Evolutionary conservation across 164 flowering plant species (phyloP).

Genomic region (Tinospora cordifolia): DNA sequence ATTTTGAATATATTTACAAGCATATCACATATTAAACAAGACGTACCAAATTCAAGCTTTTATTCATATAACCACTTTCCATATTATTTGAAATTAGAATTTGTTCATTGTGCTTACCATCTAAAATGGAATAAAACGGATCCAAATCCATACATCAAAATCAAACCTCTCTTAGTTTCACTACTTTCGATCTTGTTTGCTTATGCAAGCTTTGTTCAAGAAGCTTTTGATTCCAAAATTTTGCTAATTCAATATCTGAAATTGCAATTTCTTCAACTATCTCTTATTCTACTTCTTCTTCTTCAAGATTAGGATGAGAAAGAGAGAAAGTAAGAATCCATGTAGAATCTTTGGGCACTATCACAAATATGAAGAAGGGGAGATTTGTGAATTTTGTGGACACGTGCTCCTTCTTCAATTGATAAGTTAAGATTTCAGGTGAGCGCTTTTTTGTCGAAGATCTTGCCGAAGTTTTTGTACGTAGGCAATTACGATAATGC

Average conservation of each 20-base stretch:
- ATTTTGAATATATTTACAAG: too few relatives aligned
- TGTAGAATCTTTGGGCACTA: constrained; percentile 94
- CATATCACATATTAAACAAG: too few relatives aligned
- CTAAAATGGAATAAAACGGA: too few relatives aligned
- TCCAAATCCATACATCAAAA: too few relatives aligned
- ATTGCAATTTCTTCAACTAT: too few relatives aligned
- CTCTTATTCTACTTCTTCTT: not conserved
- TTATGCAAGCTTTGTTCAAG: too few relatives aligned
- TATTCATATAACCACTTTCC: too few relatives aligned
- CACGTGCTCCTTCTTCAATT: constrained; percentile 49
- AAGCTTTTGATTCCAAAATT: not conserved
- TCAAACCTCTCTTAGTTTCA: too few relatives aligned
- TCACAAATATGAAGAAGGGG: constrained; percentile 94
- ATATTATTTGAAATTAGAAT: too few relatives aligned
- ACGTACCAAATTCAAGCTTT: too few relatives aligned
- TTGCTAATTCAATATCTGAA: not conserved
- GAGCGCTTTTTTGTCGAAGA: constrained; percentile 82
- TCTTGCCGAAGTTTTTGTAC: constrained; percentile 80
- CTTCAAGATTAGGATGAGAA: constrained; percentile 46
- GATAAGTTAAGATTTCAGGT: constrained; percentile 36
- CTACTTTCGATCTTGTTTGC: too few relatives aligned
- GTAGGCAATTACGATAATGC: constrained; percentile 95
- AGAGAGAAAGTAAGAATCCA: constrained; percentile 94
- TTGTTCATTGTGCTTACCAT: too few relatives aligned
- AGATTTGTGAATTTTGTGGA: constrained; percentile 85